Evolutionary conservation across 1,284 basidiomycete genomes (phyloP).

Genomic region (Moniliella sp.): DNA sequence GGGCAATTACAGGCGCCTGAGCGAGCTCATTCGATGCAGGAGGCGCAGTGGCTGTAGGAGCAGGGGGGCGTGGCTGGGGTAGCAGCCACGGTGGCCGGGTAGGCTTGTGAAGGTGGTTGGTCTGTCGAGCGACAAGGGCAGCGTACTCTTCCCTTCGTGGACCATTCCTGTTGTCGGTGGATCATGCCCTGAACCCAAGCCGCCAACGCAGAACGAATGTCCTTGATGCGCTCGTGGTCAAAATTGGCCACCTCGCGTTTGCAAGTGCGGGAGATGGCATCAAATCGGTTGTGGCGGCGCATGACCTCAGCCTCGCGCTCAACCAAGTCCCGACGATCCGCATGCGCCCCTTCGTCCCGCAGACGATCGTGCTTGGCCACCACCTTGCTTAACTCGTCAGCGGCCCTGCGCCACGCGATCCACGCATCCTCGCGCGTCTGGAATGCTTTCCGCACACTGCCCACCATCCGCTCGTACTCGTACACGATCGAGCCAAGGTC

Average conservation of each 20-base stretch:
- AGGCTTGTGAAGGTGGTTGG: no score
- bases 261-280: conserved; percentile 60
- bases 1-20: no score
- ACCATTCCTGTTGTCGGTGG: conserved; percentile 48
- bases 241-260: conserved; percentile 81
- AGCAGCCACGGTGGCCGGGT: no score
- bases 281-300: conserved; percentile 52
- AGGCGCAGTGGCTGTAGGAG: no score
- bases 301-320: conserved; percentile 12
- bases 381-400: conserved; percentile 51
- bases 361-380: conserved; percentile 59
- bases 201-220: conserved; percentile 58
- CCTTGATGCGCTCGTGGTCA: conserved; percentile 71
- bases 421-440: conserved; percentile 62
- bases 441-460: conserved; percentile 72
- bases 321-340: conserved; percentile 8
- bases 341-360: conserved; percentile 45
- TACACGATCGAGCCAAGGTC: conserved; percentile 50
- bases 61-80: no score
- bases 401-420: conserved; percentile 54
- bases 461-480: conserved; percentile 75
- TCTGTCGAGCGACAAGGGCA: neutral
- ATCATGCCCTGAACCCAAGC: conserved; percentile 64
- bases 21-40: no score
- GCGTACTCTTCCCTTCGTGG: neutral